phyloP scores from a whole-genome alignment of 768 basidiomycete species.

The Pisolithus orientalis region DNA sequence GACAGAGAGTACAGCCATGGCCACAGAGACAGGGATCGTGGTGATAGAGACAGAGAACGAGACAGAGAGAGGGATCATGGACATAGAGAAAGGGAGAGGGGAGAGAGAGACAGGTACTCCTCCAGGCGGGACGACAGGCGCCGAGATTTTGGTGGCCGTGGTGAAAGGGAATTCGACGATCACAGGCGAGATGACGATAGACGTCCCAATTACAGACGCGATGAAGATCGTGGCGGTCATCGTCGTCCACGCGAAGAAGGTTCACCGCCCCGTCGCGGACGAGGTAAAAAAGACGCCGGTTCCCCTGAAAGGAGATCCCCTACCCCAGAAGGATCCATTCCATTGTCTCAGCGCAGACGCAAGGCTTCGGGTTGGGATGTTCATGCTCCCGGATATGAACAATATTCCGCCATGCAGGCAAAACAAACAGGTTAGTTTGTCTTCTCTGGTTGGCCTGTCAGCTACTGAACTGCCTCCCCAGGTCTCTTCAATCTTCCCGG shows the following conservation, averaged over 20 bases:
- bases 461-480: constrained; percentile 24
- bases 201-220: constrained; percentile 41
- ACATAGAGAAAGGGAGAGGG: constrained; percentile 31
- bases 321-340: constrained; percentile 79
- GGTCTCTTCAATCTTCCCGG: constrained; percentile 97
- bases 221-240: constrained; percentile 30
- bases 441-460: background rate
- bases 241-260: constrained; percentile 34
- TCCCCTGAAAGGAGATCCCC: constrained; percentile 81
- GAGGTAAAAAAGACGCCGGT: constrained; percentile 44
- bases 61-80: constrained; percentile 30
- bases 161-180: constrained; percentile 40
- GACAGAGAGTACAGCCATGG: background rate
- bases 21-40: constrained; percentile 47
- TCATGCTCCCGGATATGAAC: constrained; percentile 91
- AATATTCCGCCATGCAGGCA: constrained; percentile 93
- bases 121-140: constrained; percentile 45
- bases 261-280: constrained; percentile 33
- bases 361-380: constrained; percentile 96
- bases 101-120: constrained; percentile 22
- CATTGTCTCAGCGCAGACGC: constrained; percentile 79
- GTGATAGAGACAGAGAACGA: constrained; percentile 34
- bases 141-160: constrained; percentile 40
- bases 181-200: constrained; percentile 45
- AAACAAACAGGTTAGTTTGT: constrained; percentile 81